These are phyloP conservation scores for rapeseed (Brassica napus) DNA, from an alignment of 345 rosid species.

Conservation along the genomic window Da-Ae NC_063448.1:7594501-7595000, in stretches of 20 bases:
- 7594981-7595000: slow-evolving; percentile 45
- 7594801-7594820: slow-evolving; percentile 64
- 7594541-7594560: slow-evolving; percentile 75
- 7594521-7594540: slow-evolving; percentile 59
- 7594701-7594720: slow-evolving; percentile 62
- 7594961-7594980: slow-evolving; percentile 65
- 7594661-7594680: slow-evolving; percentile 41
- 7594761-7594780: slow-evolving; percentile 46
- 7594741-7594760: slow-evolving; percentile 59
- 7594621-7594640: slow-evolving; percentile 42
- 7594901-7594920: slow-evolving; percentile 66
- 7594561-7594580: slow-evolving; percentile 60
- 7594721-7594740: slow-evolving; percentile 58
- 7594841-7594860: slow-evolving; percentile 80
- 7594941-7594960: slow-evolving; percentile 49
- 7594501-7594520: slow-evolving; percentile 46
- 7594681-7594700: slow-evolving; percentile 45
- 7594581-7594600: slow-evolving; percentile 46
- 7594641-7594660: slow-evolving; percentile 32
- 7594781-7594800: slow-evolving; percentile 73
- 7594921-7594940: slow-evolving; percentile 71
- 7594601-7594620: slow-evolving; percentile 53
- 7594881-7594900: slow-evolving; percentile 58
- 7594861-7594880: slow-evolving; percentile 65
- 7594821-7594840: slow-evolving; percentile 53